phyloP scores from a whole-genome alignment of 1,284 basidiomycete genomes.

The Cutaneotrichosporon curvatum region DNA sequence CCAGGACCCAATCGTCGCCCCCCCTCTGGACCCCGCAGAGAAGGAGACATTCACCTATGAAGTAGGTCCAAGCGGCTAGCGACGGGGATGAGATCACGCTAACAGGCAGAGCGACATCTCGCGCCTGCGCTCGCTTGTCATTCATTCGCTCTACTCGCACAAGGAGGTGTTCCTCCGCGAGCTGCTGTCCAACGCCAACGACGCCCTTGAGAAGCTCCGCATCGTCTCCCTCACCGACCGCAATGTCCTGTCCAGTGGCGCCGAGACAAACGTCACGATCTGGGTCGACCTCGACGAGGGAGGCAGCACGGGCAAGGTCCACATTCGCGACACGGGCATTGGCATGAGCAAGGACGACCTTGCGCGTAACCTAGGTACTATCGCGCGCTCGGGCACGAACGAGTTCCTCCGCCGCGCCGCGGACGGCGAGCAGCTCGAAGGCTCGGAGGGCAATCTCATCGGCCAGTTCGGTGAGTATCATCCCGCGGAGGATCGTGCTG shows the following conservation, averaged over 20 bases:
- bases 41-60: conserved; percentile 57
- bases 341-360: conserved; percentile 87
- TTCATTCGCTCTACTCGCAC: conserved; percentile 54
- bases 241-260: conserved; percentile 54
- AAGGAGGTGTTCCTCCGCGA: conserved; percentile 91
- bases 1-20: conserved; percentile 43
- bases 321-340: conserved; percentile 85
- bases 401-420: conserved; percentile 76
- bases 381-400: conserved; percentile 87
- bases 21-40: conserved; percentile 55
- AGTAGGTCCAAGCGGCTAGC: conserved; percentile 48
- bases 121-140: conserved; percentile 82
- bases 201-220: conserved; percentile 87
- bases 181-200: conserved; percentile 87
- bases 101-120: conserved; percentile 73
- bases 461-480: conserved; percentile 65
- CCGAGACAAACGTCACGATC: conserved; percentile 74
- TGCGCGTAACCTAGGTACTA: conserved; percentile 63
- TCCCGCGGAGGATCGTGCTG: background rate
- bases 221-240: conserved; percentile 75
- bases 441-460: conserved; percentile 66
- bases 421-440: conserved; percentile 19
- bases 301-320: conserved; percentile 61
- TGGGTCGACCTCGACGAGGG: conserved; percentile 62
- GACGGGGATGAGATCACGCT: too few relatives aligned